Conservation (phyloP, 2,329 filamentous ascomycete genomes). For the Gnomoniopsis smithogilvyi region DNA sequence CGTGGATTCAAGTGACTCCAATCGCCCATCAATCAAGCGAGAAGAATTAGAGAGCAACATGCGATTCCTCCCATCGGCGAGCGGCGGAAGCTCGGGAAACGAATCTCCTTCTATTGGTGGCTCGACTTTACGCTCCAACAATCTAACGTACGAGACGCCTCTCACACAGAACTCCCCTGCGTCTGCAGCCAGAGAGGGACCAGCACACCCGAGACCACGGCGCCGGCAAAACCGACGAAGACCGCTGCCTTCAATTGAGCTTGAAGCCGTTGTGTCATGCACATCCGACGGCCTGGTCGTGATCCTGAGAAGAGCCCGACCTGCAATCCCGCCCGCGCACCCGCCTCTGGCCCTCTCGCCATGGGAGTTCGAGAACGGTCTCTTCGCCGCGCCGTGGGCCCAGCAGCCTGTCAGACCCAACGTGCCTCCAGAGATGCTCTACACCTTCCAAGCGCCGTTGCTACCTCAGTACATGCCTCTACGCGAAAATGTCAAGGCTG, state of each 20-base stretch:
- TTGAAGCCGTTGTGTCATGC: constrained; percentile 89
- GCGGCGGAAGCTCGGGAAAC: constrained; percentile 4
- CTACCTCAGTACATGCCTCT: constrained; percentile 43
- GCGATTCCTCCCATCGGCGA: constrained; percentile 12
- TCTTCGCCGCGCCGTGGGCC: constrained; percentile 81
- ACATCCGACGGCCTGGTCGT: constrained; percentile 86
- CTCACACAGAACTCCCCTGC: background rate
- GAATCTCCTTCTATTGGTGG: constrained; percentile 1
- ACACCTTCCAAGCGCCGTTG: constrained; percentile 40
- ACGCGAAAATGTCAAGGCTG: constrained; percentile 40
- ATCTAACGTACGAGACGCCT: background rate
- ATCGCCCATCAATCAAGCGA: constrained; percentile 31
- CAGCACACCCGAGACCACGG: background rate
- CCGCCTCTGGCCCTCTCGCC: constrained; percentile 39
- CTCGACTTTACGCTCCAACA: constrained; percentile 23
- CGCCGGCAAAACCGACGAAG: constrained; percentile 20
- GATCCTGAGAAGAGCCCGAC: constrained; percentile 70
- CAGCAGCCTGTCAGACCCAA: constrained; percentile 57
- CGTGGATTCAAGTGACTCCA: constrained; percentile 29
- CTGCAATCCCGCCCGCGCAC: constrained; percentile 60
- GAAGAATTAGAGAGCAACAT: constrained; percentile 19
- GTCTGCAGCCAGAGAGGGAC: background rate
- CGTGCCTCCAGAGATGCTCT: constrained; percentile 39
- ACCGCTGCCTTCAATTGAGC: constrained; percentile 54
- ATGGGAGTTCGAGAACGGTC: constrained; percentile 53